phyloP scores from a whole-genome alignment of 148 eudicot genomes.

The Spergularia bocconei region DNA sequence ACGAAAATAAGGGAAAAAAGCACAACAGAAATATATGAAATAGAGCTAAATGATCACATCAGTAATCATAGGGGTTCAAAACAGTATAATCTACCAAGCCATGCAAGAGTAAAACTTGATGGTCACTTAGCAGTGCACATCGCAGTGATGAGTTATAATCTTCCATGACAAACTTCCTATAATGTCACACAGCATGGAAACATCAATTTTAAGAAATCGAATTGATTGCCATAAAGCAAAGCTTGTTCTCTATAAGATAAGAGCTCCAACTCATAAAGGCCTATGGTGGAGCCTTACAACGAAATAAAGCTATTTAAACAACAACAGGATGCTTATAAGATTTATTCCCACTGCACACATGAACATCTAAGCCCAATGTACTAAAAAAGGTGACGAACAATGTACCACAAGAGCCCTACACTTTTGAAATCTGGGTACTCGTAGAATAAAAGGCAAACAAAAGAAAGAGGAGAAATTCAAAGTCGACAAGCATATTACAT shows the following conservation, averaged over 20 bases:
- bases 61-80: neutral
- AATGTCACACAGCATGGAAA: no score
- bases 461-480: neutral
- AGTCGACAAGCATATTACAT: constrained; percentile 34
- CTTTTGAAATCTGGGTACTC: neutral
- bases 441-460: neutral
- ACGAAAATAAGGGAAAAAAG: neutral
- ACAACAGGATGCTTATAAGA: neutral
- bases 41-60: neutral
- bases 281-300: no score
- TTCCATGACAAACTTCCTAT: no score
- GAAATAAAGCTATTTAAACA: neutral
- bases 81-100: neutral
- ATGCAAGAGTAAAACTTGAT: neutral
- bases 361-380: constrained; percentile 3
- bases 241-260: no score
- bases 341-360: neutral
- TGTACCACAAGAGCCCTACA: neutral
- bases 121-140: neutral
- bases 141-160: neutral
- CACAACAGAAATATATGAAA: neutral
- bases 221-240: no score
- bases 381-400: constrained; percentile 8
- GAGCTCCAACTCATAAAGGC: no score
- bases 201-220: no score